phyloP scores from a whole-genome alignment of 2,329 filamentous ascomycete genomes.

The Ploettnerulaceae sp. region DNA sequence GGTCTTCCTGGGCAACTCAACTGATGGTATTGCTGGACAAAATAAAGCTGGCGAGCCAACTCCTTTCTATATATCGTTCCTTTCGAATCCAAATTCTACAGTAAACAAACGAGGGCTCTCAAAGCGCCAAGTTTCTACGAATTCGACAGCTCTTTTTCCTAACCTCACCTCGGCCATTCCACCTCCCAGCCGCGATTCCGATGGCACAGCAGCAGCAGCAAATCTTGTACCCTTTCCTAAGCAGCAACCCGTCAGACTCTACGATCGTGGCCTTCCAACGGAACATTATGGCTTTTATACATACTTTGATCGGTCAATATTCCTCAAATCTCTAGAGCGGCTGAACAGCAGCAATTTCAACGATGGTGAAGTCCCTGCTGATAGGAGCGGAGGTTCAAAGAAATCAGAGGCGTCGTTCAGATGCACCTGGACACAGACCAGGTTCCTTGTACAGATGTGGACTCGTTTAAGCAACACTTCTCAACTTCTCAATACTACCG shows the following conservation, averaged over 20 bases:
- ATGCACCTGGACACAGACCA: constrained; percentile 55
- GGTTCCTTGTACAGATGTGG: constrained; percentile 63
- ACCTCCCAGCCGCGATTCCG: constrained; percentile 53
- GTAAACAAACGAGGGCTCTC: constrained; percentile 24
- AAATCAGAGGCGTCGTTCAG: constrained; percentile 50
- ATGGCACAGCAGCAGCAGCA: constrained; percentile 70
- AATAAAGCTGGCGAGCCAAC: constrained; percentile 80
- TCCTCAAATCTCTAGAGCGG: constrained; percentile 57
- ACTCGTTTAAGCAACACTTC: constrained; percentile 47
- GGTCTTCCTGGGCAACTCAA: constrained; percentile 78
- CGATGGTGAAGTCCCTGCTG: constrained; percentile 41
- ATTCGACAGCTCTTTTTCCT: constrained; percentile 23
- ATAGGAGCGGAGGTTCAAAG: constrained; percentile 50
- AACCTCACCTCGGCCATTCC: constrained; percentile 56
- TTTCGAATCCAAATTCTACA: constrained; percentile 42
- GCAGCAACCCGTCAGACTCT: constrained; percentile 79
- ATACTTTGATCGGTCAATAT: constrained; percentile 85
- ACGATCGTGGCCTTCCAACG: constrained; percentile 70
- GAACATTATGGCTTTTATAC: constrained; percentile 95
- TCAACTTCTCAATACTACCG: constrained; percentile 36
- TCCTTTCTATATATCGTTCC: constrained; percentile 79
- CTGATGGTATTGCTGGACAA: constrained; percentile 62
- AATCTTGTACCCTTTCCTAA: constrained; percentile 64
- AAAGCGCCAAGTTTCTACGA: constrained; percentile 16
- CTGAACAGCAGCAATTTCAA: constrained; percentile 41